Evolutionary conservation across 306 rosid genomes (phyloP), one percentile per base, ranked within the genome.

Genomic region (Gastrolobium bilobum): DNA sequence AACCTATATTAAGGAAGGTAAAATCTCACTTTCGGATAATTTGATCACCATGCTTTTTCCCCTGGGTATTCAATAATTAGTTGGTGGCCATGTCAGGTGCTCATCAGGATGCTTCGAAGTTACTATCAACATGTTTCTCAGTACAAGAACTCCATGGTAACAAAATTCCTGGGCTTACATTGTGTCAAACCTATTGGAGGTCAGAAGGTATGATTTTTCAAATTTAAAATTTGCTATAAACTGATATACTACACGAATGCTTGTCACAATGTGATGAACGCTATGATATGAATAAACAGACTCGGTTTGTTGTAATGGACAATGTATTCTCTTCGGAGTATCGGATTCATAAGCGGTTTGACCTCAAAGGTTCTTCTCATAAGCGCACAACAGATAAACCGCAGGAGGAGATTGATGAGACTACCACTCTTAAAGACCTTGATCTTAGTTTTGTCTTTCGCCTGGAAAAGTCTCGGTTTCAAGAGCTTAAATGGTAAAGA

Each of bases 141-240:
- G 71, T 76, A 84, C 87, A 84, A 68, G 80, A 87, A 87, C 57
- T 84, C 91, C 13, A 44, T 87, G 68, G 83, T 87, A n/a, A 87
- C 87, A 0, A 87, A 87, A 79, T 84, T 87, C 61, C 75, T 82
- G 10, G 91, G 91, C 3, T 87, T 87, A 56, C 91, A 87, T 77
- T 87, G 91, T 68, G 87, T 87, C 68, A 87, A 84, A 70, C 91
- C 88, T 53, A 81, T 84, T 47, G 88, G 88, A 3, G 84, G 91
- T 56, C 91, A 84, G 54, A 84, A 87, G 88, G 88, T 87, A 71
- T 67, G 77, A 38, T 59, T 1, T 59, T 53, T 34, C 43, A 33
- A 31, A 39, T 35, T 37, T 39, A 4, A n/a, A 39, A 10, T 71
- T 84, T 42, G 53, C 64, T 5, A 39, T 71, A 13, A 59, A 72